These are phyloP conservation scores for Suhomyces bokatorum DNA, from an alignment of 1,139 yeast genomes.

Conservation along the genomic window DNA sequence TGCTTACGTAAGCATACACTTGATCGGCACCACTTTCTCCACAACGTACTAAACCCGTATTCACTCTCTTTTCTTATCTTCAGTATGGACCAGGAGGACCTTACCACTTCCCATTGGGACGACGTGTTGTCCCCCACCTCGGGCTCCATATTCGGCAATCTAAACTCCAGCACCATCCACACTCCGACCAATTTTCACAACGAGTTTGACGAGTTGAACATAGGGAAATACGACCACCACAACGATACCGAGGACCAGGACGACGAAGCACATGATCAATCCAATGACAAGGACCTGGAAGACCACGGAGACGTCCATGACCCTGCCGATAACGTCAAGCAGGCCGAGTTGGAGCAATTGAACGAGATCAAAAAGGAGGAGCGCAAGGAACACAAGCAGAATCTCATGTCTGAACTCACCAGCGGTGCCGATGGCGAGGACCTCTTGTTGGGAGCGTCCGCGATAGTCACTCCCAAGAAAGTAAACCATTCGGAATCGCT, in stretches of 20 bases:
- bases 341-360: slow-evolving; percentile 34
- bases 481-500: slow-evolving; percentile 28
- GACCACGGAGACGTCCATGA: slow-evolving; percentile 19
- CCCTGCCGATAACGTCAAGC: slow-evolving; percentile 16
- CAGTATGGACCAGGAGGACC: slow-evolving; percentile 26
- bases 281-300: not conserved
- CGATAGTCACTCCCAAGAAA: slow-evolving; percentile 24
- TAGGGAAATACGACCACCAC: slow-evolving; percentile 23
- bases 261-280: slow-evolving; percentile 22
- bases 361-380: slow-evolving; percentile 36
- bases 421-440: slow-evolving; percentile 30
- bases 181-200: slow-evolving; percentile 22
- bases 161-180: slow-evolving; percentile 7
- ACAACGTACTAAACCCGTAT: not conserved
- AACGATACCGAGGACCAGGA: slow-evolving; percentile 19
- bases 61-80: not conserved
- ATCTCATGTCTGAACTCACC: slow-evolving; percentile 40
- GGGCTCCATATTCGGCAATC: slow-evolving; percentile 13
- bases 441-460: slow-evolving; percentile 19
- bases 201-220: slow-evolving; percentile 29
- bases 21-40: not conserved
- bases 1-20: not conserved
- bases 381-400: slow-evolving; percentile 37
- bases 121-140: slow-evolving; percentile 22
- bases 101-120: slow-evolving; percentile 33